Evolutionary conservation across 2,329 filamentous ascomycete genomes (phyloP).

Genomic region (Diaporthe longicolla): DNA sequence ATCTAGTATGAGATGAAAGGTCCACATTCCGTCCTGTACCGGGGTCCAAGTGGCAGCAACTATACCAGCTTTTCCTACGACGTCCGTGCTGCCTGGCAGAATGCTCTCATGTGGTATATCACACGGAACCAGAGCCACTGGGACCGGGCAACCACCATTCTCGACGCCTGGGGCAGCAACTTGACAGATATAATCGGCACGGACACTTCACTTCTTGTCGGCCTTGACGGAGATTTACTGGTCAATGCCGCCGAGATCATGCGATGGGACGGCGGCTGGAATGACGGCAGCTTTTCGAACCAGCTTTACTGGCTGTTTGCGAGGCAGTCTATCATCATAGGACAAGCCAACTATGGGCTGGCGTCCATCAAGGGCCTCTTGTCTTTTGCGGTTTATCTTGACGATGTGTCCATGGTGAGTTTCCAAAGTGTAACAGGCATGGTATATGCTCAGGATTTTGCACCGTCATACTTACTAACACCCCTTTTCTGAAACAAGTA

Average conservation of each 20-base stretch:
- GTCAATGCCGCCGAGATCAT: conserved; percentile 61
- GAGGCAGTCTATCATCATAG: conserved; percentile 54
- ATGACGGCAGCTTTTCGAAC: conserved; percentile 55
- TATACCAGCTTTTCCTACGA: conserved; percentile 55
- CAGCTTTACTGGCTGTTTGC: conserved; percentile 59
- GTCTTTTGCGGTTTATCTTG: conserved; percentile 57
- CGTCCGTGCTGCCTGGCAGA: conserved; percentile 56
- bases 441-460: too few relatives aligned
- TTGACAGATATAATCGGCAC: conserved; percentile 52
- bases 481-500: conserved; percentile 44
- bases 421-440: too few relatives aligned
- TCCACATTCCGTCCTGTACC: conserved; percentile 50
- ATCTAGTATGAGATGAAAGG: conserved; percentile 50
- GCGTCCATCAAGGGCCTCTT: conserved; percentile 56
- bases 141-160: conserved; percentile 52
- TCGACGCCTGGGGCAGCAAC: conserved; percentile 54
- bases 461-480: not conserved
- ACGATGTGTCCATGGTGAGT: conserved; percentile 54
- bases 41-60: conserved; percentile 52
- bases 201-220: conserved; percentile 54
- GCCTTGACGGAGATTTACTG: conserved; percentile 56
- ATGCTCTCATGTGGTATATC: conserved; percentile 60
- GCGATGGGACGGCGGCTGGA: conserved; percentile 59
- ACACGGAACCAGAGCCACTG: conserved; percentile 54
- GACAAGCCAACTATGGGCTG: conserved; percentile 60